Conservation (phyloP, 768 basidiomycete genomes). For the Amanita rimosa region DNA sequence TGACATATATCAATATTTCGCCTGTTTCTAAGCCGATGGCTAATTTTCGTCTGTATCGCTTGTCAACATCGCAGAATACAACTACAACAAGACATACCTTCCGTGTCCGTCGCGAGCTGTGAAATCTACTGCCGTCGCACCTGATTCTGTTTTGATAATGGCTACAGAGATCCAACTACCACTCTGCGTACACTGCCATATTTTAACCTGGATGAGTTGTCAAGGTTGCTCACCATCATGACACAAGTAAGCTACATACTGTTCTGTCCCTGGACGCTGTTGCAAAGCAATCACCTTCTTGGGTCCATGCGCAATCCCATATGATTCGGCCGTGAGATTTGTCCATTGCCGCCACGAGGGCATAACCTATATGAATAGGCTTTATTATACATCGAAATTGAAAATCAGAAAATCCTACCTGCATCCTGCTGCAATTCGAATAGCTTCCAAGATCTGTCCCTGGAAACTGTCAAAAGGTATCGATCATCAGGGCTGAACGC, state of each 20-base stretch:
- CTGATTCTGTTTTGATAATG: conserved; percentile 61
- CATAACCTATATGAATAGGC: conserved; percentile 32
- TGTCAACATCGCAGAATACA: background rate
- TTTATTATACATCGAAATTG: background rate
- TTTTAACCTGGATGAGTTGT: conserved; percentile 49
- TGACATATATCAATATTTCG: conserved; percentile 51
- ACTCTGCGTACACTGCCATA: conserved; percentile 49
- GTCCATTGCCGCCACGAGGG: conserved; percentile 45
- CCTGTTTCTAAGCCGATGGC: conserved; percentile 86
- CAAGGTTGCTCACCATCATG: background rate
- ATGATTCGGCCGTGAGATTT: conserved; percentile 90
- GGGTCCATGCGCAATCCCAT: conserved; percentile 90
- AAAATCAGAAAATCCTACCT: conserved; percentile 19
- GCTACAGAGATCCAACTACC: conserved; percentile 43
- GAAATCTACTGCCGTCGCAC: conserved; percentile 76
- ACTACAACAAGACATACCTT: conserved; percentile 25
- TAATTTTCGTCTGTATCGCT: conserved; percentile 32
- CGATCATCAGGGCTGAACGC: conserved; percentile 82
- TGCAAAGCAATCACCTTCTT: conserved; percentile 69
- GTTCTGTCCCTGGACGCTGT: conserved; percentile 96
- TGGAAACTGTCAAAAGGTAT: conserved; percentile 71
- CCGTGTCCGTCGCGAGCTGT: conserved; percentile 16
- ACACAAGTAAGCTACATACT: conserved; percentile 27
- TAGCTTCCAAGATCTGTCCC: conserved; percentile 88
- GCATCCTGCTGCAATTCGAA: conserved; percentile 40